These are phyloP conservation scores for Penicillium sp. DNA, from an alignment of 2,329 filamentous ascomycete species.

Conservation along the genomic window DNA sequence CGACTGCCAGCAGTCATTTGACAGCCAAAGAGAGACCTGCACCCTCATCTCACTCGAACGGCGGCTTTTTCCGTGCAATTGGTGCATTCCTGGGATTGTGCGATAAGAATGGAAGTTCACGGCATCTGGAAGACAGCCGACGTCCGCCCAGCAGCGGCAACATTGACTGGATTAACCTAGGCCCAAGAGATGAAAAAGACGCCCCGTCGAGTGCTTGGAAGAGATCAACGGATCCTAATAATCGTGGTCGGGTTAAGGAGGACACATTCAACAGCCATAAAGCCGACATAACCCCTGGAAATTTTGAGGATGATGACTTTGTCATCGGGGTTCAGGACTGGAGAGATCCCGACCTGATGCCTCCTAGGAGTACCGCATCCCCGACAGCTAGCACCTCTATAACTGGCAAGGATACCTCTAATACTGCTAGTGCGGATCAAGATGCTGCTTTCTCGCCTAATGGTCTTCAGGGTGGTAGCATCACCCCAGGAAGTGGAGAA, in stretches of 20 bases:
- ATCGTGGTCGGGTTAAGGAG: conserved; percentile 21
- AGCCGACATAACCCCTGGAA: conserved; percentile 25
- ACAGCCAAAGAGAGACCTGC: conserved; percentile 16
- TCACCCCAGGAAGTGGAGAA: conserved; percentile 70
- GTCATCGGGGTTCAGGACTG: conserved; percentile 84
- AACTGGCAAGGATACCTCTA: conserved; percentile 28
- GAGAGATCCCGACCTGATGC: conserved; percentile 73
- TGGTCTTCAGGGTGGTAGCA: conserved; percentile 62
- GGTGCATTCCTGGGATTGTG: conserved; percentile 45
- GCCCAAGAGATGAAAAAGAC: conserved; percentile 61
- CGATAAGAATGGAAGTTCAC: conserved; percentile 24
- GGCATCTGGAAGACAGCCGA: conserved; percentile 51
- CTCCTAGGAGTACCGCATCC: conserved; percentile 34
- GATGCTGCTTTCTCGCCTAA: conserved; percentile 30
- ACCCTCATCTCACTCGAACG: conserved; percentile 18
- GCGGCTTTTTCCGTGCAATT: conserved; percentile 46
- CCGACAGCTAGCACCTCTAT: conserved; percentile 23
- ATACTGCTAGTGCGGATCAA: conserved; percentile 32
- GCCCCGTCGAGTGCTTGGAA: conserved; percentile 22
- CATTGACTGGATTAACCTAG: conserved; percentile 68
- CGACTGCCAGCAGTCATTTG: conserved; percentile 31
- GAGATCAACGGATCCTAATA: conserved; percentile 27
- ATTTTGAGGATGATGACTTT: conserved; percentile 59
- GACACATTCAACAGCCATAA: conserved; percentile 19
- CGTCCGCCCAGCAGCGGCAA: conserved; percentile 71